A percentile compares a stretch with the other conserved stretches of the same genome.
phyloP scores from a whole-genome alignment of 2,329 filamentous ascomycete species.

The Botrytis cinerea region DNA sequence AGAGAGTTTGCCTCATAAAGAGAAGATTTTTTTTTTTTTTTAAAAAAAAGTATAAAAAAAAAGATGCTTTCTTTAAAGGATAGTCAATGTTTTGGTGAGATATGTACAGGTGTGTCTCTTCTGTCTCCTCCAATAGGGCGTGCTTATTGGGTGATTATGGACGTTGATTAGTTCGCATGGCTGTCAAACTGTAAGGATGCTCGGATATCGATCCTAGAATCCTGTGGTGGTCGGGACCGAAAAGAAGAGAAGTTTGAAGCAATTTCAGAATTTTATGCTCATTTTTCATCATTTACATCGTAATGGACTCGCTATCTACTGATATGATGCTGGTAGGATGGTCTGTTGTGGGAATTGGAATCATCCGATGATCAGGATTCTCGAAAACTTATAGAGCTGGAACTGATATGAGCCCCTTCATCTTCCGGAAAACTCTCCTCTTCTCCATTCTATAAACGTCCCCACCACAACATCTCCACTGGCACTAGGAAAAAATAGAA shows the following conservation, averaged over 20 bases:
- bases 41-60: neutral
- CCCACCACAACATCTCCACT: neutral
- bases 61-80: neutral
- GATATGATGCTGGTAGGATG: neutral
- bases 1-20: neutral
- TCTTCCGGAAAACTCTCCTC: neutral
- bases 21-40: neutral
- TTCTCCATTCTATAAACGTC: neutral
- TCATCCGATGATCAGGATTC: neutral
- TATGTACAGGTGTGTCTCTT: neutral
- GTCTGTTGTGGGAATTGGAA: neutral
- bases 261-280: neutral
- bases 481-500: neutral
- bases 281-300: neutral
- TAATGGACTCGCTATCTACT: neutral
- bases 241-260: neutral
- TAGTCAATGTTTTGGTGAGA: neutral
- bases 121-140: neutral
- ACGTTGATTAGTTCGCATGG: neutral
- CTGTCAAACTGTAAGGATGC: neutral
- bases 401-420: neutral
- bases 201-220: neutral
- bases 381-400: neutral
- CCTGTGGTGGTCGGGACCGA: neutral
- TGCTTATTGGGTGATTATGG: neutral